A percentile compares a stretch with the other conserved stretches of the same genome.
phyloP scores from a whole-genome alignment of 176 grass and related monocot species.

The Dactylis glomerata region DNA sequence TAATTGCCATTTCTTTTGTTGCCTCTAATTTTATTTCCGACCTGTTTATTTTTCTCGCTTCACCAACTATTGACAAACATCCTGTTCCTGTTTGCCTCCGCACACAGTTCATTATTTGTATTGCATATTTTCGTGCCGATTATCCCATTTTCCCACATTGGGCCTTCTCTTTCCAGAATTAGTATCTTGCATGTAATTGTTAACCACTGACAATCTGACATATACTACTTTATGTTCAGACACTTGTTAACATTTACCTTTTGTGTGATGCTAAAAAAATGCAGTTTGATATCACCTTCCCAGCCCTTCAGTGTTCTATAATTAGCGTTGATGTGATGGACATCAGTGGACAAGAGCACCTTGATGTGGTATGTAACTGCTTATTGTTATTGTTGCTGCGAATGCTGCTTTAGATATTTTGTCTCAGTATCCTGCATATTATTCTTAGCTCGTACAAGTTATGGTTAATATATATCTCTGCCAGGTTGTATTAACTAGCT shows the following conservation, averaged over 20 bases:
- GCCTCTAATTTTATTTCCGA: not conserved
- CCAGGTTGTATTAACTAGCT: not conserved
- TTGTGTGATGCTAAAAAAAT: conserved; percentile 32
- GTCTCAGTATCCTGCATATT: conserved; percentile 1
- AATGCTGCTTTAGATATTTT: conserved; percentile 2
- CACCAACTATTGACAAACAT: conserved; percentile 18
- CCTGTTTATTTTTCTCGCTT: not conserved
- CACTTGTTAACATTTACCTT: conserved; percentile 29
- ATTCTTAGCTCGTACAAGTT: not conserved
- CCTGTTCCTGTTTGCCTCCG: not conserved
- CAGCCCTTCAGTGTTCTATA: conserved; percentile 94
- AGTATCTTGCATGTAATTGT: not conserved
- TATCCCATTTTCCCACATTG: not conserved
- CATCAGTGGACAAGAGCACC: conserved; percentile 92
- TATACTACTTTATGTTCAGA: conserved; percentile 15
- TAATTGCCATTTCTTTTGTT: conserved; percentile 33
- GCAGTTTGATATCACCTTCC: conserved; percentile 97
- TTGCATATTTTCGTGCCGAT: not conserved
- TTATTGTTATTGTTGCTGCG: conserved; percentile 20
- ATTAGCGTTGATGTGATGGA: conserved; percentile 95
- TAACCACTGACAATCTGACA: not conserved
- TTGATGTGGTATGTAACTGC: conserved; percentile 76
- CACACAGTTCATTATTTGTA: not conserved
- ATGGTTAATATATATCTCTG: not conserved
- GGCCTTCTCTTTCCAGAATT: conserved; percentile 6